A percentile compares a stretch with the other conserved stretches of the same genome.
Conservation (phyloP, 495 filamentous ascomycete species). For the Neurospora sp. region DNA sequence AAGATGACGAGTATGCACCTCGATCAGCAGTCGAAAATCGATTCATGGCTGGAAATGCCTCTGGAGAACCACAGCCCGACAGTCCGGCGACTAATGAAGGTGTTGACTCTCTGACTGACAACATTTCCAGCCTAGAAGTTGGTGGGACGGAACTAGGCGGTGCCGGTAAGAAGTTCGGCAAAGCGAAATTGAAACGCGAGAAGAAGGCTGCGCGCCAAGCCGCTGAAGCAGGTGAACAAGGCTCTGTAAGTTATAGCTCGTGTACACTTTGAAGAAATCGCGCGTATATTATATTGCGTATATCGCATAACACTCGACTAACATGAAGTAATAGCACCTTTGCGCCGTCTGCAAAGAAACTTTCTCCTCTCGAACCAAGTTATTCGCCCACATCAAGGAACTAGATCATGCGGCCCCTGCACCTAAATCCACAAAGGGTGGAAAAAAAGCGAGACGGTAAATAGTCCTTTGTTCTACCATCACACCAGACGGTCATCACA, state of each 20-base stretch:
- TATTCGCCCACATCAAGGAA: constrained; percentile 69
- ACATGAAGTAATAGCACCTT: constrained; percentile 24
- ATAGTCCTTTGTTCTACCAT: background rate
- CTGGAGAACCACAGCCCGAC: background rate
- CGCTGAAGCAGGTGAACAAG: constrained; percentile 24
- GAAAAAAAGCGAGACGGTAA: constrained; percentile 17
- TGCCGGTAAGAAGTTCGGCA: constrained; percentile 53
- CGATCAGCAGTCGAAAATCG: constrained; percentile 30
- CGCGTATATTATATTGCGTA: background rate
- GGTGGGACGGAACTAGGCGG: constrained; percentile 6
- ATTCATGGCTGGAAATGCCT: constrained; percentile 9
- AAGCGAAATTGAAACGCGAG: constrained; percentile 78
- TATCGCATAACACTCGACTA: background rate
- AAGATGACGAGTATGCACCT: constrained; percentile 37
- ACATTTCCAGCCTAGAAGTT: constrained; percentile 9
- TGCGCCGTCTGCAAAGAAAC: constrained; percentile 54
- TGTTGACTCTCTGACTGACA: constrained; percentile 4
- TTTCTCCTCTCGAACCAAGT: constrained; percentile 61
- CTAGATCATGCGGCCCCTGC: constrained; percentile 20
- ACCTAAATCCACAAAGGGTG: constrained; percentile 4
- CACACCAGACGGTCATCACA: background rate
- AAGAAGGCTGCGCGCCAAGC: constrained; percentile 64
- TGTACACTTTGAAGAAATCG: background rate
- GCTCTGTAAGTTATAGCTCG: constrained; percentile 21
- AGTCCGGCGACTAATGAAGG: background rate